Evolutionary conservation across 768 basidiomycete genomes (phyloP), one percentile per base, ranked within the genome.

Genomic region (Daedalea quercina): DNA sequence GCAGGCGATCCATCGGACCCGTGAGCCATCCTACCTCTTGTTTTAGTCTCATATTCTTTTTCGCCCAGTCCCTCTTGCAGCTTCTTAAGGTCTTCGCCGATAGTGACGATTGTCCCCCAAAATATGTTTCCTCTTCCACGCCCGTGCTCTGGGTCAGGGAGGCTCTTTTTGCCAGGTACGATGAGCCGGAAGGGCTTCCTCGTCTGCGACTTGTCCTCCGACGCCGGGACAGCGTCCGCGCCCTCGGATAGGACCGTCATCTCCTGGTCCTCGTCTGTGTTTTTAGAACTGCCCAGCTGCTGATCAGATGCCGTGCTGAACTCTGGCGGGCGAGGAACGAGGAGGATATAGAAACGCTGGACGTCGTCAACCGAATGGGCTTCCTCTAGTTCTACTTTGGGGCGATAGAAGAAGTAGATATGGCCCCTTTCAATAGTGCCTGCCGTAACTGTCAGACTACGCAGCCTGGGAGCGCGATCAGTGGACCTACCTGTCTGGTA

Each of bases 361-460:
- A 84, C 72, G 53, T 83, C 81, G 62, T 82, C 79, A 26, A 84
- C 54, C 7, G 76, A 77, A n/a, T 75, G 61, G 0, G 73, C 78
- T 53, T 80, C 74, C 53, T 80, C 75, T 13, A 68, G 62, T 58
- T 81, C 66, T 19, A 82, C 80, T 25, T 77, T 74, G 3, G 81
- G 82, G 11, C 79, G 76, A 59, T 81, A 85, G 67, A 82, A 78
- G 64, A 84, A 82, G 65, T 84, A 84, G 43, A 85, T 73, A 55
- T 82, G 77, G 9, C 80, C 81, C 15, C 80, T 67, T 58, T 82
- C 79, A 47, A 79, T 79, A 9, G 75, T 76, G 9, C 79, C 79
- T 81, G 46, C 12, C 40, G 7, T 23, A 8, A 41, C 23, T 9
- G 43, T 40, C 28, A 47, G 19, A 23, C 13, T 22, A 35, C 51